Evolutionary conservation across 2,329 filamentous ascomycete species (phyloP), one percentile per base, ranked within the genome.

Genomic region (Exophiala oligosperma): DNA sequence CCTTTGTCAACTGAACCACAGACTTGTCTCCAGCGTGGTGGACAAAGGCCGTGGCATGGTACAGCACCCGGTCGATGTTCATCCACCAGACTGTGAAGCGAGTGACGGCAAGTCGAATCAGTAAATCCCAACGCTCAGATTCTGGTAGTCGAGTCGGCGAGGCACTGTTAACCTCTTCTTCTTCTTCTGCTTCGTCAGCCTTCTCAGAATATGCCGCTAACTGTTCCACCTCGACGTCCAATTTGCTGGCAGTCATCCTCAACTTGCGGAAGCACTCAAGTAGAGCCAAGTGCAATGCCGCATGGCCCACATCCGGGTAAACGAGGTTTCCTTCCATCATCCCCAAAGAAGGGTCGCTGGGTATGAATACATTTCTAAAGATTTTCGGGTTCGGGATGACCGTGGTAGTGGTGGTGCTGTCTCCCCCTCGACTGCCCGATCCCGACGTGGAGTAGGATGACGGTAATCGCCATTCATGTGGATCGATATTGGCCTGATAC

Each of bases 211-310:
- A 40, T 49, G 35, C 38, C 38, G 52, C 9, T 54, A 26, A 14
- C 21, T 43, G 14, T 43, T 43, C 40, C 40, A 43, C n/a, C 40
- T 43, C 40, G 40, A 43, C 12, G 26, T 51, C 49, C 37, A 57
- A 52, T n/a, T 57, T 40, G 29, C 29, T 38, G 24, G 60, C 59
- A 8, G 28, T 54, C 2, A 44, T 21, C 35, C 49, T 60, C 23
- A 64, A 54, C 14, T 52, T 59, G 14, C 35, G 50, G 35, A 64
- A 64, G 49, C 62, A 61, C 43, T 64, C 62, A 21, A 63, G 43
- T 21, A 64, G 44, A 17, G 38, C 41, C 21, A 64, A 48, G 43
- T 64, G 60, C n/a, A 56, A 57, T 11, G 60, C 60, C 3, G 52
- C 35, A 44, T 64, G 62, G 23, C 62, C 49, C 21, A 48, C 23